These are phyloP conservation scores for Thalassiosira profunda DNA, from an alignment of 108 stramenopile genomes.

Conservation along the genomic window DNA sequence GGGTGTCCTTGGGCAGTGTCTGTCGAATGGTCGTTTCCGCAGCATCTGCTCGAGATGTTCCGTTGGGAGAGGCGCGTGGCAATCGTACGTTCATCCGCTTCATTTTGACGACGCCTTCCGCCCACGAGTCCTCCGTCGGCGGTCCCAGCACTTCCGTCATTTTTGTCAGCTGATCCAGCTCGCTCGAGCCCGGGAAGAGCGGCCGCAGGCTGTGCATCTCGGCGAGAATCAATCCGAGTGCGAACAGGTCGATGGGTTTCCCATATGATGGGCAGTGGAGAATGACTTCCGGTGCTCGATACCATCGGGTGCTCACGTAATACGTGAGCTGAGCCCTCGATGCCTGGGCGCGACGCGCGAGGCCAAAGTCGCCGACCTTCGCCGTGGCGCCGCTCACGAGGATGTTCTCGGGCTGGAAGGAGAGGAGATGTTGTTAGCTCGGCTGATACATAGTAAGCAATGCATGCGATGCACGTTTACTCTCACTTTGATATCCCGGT, in stretches of 20 bases:
- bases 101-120: conserved; percentile 34
- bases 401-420: conserved; percentile 92
- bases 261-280: conserved; percentile 80
- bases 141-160: conserved; percentile 87
- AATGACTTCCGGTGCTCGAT: conserved; percentile 97
- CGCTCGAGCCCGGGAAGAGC: conserved; percentile 92
- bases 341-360: conserved; percentile 60
- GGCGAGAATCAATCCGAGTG: conserved; percentile 91
- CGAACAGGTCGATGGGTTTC: conserved; percentile 94
- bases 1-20: neutral
- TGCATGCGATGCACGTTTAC: conserved; percentile 97
- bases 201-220: conserved; percentile 92
- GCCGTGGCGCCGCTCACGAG: conserved; percentile 72
- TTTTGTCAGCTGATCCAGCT: conserved; percentile 92
- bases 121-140: conserved; percentile 59
- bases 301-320: conserved; percentile 98
- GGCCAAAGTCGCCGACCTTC: conserved; percentile 96
- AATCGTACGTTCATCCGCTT: conserved; percentile 18
- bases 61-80: neutral
- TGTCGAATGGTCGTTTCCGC: neutral
- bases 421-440: conserved; percentile 90
- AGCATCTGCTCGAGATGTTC: neutral
- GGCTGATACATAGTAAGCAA: conserved; percentile 89
- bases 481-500: conserved; percentile 98
- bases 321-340: conserved; percentile 74